A percentile compares a stretch with the other conserved stretches of the same genome.
Evolutionary conservation across 148 eudicot species (phyloP).

Genomic region (Arbutus unedo): DNA sequence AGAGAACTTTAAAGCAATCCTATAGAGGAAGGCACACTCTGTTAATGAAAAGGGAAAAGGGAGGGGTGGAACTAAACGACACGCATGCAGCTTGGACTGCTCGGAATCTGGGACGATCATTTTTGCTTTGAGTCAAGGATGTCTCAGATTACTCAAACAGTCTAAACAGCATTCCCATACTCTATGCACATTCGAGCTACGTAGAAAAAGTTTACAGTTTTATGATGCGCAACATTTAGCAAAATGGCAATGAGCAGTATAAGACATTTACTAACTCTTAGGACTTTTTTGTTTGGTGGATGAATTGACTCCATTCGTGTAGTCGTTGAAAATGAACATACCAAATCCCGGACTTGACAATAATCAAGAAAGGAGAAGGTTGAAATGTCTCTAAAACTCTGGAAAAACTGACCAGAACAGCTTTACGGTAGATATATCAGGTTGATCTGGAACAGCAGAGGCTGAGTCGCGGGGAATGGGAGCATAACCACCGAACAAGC

Average conservation of each 20-base stretch:
- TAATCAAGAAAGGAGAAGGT: neutral
- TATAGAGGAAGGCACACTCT: slow-evolving; percentile 3
- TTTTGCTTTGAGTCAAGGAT: neutral
- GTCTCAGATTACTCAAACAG: neutral
- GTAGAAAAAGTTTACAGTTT: neutral
- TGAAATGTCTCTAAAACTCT: slow-evolving; percentile 2
- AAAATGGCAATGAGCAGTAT: neutral
- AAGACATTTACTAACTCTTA: neutral
- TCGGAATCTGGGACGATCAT: neutral
- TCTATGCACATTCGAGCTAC: neutral
- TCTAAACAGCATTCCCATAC: neutral
- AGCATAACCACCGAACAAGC: slow-evolving; percentile 82
- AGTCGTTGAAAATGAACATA: neutral
- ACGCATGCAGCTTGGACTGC: neutral
- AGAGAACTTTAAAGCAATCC: slow-evolving; percentile 10
- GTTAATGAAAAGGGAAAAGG: neutral
- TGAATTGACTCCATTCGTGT: neutral
- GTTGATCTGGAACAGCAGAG: slow-evolving; percentile 30
- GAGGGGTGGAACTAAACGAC: neutral
- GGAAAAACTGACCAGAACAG: slow-evolving; percentile 41
- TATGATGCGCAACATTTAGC: neutral
- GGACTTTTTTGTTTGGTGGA: neutral
- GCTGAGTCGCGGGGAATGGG: slow-evolving; percentile 58
- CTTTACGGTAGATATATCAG: slow-evolving; percentile 17
- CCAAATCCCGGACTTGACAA: slow-evolving; percentile 5